phyloP scores from a whole-genome alignment of 148 eudicot species.

The Rhododendron griersonianum region DNA sequence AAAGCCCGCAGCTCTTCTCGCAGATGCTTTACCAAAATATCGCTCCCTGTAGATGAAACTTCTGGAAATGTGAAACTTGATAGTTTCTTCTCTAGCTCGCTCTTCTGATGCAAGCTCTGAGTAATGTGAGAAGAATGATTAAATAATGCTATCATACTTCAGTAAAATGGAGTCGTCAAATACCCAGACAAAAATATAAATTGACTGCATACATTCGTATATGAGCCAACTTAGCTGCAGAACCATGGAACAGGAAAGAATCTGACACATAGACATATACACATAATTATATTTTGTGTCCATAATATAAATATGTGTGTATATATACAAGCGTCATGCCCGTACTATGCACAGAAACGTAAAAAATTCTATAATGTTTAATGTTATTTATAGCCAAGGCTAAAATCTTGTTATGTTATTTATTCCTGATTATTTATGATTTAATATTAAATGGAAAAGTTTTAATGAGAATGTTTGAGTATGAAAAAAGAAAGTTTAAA shows the following conservation, averaged over 20 bases:
- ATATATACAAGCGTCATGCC: no score
- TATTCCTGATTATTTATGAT: no score
- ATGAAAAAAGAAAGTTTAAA: no score
- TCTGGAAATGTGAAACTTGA: constrained; percentile 36
- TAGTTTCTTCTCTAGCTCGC: constrained; percentile 53
- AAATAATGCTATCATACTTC: not conserved
- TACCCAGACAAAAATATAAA: not conserved
- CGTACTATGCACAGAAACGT: no score
- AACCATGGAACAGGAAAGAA: not conserved
- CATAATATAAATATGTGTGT: no score
- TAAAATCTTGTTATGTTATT: no score
- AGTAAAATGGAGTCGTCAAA: not conserved
- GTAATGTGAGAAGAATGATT: constrained; percentile 12
- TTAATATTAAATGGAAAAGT: no score
- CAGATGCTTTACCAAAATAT: constrained; percentile 73
- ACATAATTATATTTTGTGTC: not conserved
- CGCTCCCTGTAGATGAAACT: constrained; percentile 38
- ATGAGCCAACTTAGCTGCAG: not conserved
- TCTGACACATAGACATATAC: not conserved
- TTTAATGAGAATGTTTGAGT: no score
- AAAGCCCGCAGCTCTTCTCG: constrained; percentile 73
- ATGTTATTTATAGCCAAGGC: no score
- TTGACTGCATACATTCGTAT: not conserved
- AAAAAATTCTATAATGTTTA: no score
- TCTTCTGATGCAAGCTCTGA: constrained; percentile 72